These are phyloP conservation scores for Malus hybrid DNA, from an alignment of 331 rosid genomes.

Conservation along the genomic window DNA sequence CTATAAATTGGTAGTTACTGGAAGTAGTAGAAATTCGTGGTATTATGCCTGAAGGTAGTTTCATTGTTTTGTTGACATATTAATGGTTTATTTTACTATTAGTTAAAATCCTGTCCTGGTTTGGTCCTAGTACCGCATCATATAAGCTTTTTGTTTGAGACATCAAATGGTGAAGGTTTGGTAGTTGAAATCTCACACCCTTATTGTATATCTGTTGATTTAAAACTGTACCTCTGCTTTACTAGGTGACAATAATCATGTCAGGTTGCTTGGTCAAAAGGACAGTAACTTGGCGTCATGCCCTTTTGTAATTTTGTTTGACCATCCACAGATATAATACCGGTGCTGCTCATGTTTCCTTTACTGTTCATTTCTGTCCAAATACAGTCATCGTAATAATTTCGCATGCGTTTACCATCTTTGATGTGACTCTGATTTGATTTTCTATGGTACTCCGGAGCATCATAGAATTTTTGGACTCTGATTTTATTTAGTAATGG, in stretches of 20 bases:
- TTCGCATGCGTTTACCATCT: neutral
- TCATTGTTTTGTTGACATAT: neutral
- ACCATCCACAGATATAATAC: neutral
- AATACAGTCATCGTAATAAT: neutral
- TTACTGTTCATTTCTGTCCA: neutral
- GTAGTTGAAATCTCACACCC: neutral
- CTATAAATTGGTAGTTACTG: neutral
- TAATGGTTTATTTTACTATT: neutral
- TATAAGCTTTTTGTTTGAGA: neutral
- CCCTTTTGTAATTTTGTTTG: neutral
- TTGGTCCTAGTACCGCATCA: neutral
- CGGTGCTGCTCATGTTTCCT: neutral
- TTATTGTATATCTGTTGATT: neutral
- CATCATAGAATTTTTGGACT: too few relatives aligned
- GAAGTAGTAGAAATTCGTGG: neutral
- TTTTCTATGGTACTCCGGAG: too few relatives aligned
- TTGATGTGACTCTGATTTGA: neutral
- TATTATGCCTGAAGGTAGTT: neutral
- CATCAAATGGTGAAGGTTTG: neutral
- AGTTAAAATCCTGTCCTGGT: neutral
- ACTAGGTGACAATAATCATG: neutral
- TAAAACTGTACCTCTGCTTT: neutral
- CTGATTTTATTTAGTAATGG: neutral
- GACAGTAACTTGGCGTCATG: neutral
- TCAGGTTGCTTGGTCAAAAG: constrained; percentile 3